These are phyloP conservation scores for Camellia granthamiana DNA, from an alignment of 148 eudicot genomes.

Conservation along the genomic window DNA sequence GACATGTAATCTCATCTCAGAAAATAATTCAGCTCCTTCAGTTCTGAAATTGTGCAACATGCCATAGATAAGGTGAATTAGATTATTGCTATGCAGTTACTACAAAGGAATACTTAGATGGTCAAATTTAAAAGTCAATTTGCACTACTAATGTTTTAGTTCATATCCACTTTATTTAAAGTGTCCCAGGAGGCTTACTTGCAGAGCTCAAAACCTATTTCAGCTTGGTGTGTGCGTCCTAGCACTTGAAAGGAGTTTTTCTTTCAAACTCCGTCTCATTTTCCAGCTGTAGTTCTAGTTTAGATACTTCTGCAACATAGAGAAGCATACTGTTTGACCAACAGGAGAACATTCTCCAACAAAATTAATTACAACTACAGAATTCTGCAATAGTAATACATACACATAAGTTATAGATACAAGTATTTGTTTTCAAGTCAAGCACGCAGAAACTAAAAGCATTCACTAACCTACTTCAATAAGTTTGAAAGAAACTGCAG, in stretches of 20 bases:
- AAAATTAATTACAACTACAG: background rate
- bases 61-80: background rate
- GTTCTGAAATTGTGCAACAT: background rate
- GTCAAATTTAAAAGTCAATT: background rate
- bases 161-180: background rate
- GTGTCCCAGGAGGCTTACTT: background rate
- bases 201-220: background rate
- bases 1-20: too few relatives aligned
- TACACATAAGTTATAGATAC: too few relatives aligned
- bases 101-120: background rate
- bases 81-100: background rate
- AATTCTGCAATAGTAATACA: background rate
- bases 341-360: constrained; percentile 6
- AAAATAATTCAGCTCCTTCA: too few relatives aligned
- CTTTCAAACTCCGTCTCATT: background rate
- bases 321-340: background rate
- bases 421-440: background rate
- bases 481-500: constrained; percentile 5
- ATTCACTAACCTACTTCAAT: background rate
- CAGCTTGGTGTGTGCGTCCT: background rate
- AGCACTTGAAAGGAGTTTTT: background rate
- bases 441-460: background rate
- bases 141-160: background rate
- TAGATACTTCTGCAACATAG: constrained; percentile 6
- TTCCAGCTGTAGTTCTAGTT: background rate